A percentile compares a stretch with the other conserved stretches of the same genome.
These are phyloP conservation scores for Cytospora piceicola DNA, from an alignment of 2,329 filamentous ascomycete genomes.

Conservation along the genomic window DNA sequence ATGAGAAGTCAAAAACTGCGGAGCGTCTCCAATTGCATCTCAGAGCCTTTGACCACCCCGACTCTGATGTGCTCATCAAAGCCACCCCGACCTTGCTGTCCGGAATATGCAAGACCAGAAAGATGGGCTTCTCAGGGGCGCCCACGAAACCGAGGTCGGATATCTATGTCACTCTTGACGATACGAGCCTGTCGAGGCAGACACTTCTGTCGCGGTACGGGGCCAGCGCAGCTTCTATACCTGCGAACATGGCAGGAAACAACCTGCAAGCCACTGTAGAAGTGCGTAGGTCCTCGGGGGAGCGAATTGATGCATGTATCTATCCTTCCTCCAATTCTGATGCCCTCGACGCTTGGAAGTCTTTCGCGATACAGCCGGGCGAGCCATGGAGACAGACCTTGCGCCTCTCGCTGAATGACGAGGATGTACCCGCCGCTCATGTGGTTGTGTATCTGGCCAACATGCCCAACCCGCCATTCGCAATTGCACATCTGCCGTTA, in stretches of 20 bases:
- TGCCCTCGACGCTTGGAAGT: slow-evolving; percentile 84
- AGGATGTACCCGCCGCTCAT: slow-evolving; percentile 82
- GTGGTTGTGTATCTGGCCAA: slow-evolving; percentile 89
- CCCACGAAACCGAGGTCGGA: slow-evolving; percentile 88
- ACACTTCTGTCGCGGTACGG: slow-evolving; percentile 67
- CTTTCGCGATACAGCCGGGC: slow-evolving; percentile 76
- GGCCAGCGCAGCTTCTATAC: slow-evolving; percentile 75
- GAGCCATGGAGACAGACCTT: slow-evolving; percentile 89
- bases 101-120: slow-evolving; percentile 77
- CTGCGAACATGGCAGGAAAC: slow-evolving; percentile 62
- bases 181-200: slow-evolving; percentile 78
- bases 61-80: slow-evolving; percentile 80
- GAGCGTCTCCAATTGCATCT: slow-evolving; percentile 81
- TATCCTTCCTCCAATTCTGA: slow-evolving; percentile 81
- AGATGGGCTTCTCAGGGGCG: slow-evolving; percentile 92
- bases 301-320: slow-evolving; percentile 86
- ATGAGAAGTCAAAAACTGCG: slow-evolving; percentile 71
- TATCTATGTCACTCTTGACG: slow-evolving; percentile 87
- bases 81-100: slow-evolving; percentile 87
- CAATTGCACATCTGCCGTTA: slow-evolving; percentile 87
- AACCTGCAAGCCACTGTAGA: slow-evolving; percentile 91
- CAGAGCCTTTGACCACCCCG: slow-evolving; percentile 74
- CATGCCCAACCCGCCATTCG: slow-evolving; percentile 84
- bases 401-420: slow-evolving; percentile 74
- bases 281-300: slow-evolving; percentile 77